A percentile compares a stretch with the other conserved stretches of the same genome.
These are phyloP conservation scores for Paecilomyces sp. DNA, from an alignment of 2,329 filamentous ascomycete species.

Conservation along the genomic window DNA sequence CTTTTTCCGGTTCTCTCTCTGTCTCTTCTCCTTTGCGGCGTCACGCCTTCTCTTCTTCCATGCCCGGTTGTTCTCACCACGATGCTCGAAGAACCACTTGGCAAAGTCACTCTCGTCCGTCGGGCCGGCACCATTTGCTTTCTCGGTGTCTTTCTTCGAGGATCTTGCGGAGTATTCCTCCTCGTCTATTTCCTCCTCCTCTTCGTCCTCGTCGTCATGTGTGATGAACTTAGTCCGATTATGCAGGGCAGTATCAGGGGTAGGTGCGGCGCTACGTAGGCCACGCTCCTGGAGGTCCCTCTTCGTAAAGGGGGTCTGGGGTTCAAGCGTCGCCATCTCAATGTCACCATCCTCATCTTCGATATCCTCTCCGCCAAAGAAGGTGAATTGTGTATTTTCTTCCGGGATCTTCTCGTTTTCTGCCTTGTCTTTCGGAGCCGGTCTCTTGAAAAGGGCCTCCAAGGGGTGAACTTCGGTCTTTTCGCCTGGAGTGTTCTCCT, in stretches of 20 bases:
- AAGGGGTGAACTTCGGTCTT: constrained; percentile 65
- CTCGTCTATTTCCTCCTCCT: constrained; percentile 12
- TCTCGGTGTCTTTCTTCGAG: constrained; percentile 17
- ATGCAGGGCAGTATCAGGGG: constrained; percentile 76
- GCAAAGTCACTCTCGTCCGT: constrained; percentile 50
- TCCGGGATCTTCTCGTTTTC: constrained; percentile 29
- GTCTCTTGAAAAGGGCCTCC: constrained; percentile 83
- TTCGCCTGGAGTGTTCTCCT: constrained; percentile 44
- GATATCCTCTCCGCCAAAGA: constrained; percentile 59
- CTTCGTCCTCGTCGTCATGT: constrained; percentile 13
- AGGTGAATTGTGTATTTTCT: constrained; percentile 63
- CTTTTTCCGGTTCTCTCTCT: constrained; percentile 52
- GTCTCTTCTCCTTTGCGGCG: constrained; percentile 52
- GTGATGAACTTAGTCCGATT: constrained; percentile 41
- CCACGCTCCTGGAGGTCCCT: constrained; percentile 62
- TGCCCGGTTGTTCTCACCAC: constrained; percentile 43
- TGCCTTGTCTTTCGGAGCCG: constrained; percentile 39
- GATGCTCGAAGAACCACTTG: constrained; percentile 54
- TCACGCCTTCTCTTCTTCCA: constrained; percentile 52
- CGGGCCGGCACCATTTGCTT: constrained; percentile 3
- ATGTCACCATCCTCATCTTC: constrained; percentile 44
- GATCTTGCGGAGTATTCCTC: constrained; percentile 16
- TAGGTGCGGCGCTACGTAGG: constrained; percentile 83
- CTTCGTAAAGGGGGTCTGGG: constrained; percentile 76
- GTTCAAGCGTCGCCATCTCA: constrained; percentile 33